These are phyloP conservation scores for Tolypocladium tropicale DNA, from an alignment of 2,329 filamentous ascomycete genomes.

Conservation along the genomic window DNA sequence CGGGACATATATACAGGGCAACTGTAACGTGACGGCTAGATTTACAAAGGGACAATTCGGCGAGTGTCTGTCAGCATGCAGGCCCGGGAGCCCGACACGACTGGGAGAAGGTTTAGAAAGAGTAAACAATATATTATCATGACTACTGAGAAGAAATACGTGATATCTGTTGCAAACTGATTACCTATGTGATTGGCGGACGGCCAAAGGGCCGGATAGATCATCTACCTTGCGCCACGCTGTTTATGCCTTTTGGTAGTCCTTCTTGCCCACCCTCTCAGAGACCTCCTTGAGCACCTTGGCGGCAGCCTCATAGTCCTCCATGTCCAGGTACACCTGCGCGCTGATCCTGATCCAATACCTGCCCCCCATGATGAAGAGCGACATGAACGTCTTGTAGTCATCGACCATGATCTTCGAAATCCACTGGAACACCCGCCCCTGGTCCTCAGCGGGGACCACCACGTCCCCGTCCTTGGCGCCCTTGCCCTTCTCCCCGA, in stretches of 20 bases:
- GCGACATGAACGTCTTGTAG: constrained; percentile 61
- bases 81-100: no score
- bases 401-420: constrained; percentile 39
- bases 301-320: constrained; percentile 66
- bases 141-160: no score
- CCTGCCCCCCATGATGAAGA: constrained; percentile 48
- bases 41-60: no score
- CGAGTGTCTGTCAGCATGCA: no score
- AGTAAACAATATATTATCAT: no score
- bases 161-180: no score
- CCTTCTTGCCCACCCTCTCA: constrained; percentile 26
- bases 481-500: constrained; percentile 11
- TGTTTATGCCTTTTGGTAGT: constrained; percentile 14
- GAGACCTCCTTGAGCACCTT: constrained; percentile 42
- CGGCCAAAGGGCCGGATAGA: no score
- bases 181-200: no score
- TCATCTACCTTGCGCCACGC: no score
- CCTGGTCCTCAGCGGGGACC: constrained; percentile 19
- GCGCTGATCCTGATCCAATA: constrained; percentile 68
- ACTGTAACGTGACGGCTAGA: no score
- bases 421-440: constrained; percentile 46
- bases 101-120: no score
- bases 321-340: constrained; percentile 73
- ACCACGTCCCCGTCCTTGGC: constrained; percentile 18
- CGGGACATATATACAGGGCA: no score